Evolutionary conservation across 2,329 filamentous ascomycete species (phyloP).

Genomic region (Elsinoe australis): DNA sequence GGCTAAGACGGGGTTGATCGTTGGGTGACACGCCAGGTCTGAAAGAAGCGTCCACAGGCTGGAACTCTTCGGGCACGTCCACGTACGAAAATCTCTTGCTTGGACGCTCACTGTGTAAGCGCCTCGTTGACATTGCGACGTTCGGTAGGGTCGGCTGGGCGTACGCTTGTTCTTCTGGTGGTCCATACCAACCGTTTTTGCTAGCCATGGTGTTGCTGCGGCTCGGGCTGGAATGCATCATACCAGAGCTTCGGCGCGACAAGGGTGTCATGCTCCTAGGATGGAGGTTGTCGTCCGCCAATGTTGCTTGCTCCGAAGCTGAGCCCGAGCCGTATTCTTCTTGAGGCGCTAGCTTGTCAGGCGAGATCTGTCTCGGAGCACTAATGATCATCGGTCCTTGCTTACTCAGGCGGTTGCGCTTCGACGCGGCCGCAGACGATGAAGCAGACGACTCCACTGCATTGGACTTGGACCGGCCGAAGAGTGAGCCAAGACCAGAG

Average conservation of each 20-base stretch:
- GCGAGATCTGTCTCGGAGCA: constrained; percentile 11
- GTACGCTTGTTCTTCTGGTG: not conserved
- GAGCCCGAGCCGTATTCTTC: not conserved
- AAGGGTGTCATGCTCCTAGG: constrained; percentile 10
- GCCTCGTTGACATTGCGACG: not conserved
- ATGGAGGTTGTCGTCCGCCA: constrained; percentile 12
- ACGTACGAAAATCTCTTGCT: constrained; percentile 14
- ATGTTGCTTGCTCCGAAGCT: constrained; percentile 6
- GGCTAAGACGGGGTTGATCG: constrained; percentile 8
- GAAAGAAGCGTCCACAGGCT: constrained; percentile 10
- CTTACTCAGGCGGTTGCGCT: constrained; percentile 15
- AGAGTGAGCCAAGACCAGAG: constrained; percentile 38
- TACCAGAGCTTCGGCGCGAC: constrained; percentile 5
- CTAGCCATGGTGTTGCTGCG: constrained; percentile 3
- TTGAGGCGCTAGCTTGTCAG: constrained; percentile 8
- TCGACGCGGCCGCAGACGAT: not conserved
- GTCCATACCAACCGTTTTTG: not conserved
- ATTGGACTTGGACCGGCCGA: constrained; percentile 33
- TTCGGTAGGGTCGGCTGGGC: constrained; percentile 12
- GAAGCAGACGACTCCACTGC: constrained; percentile 23
- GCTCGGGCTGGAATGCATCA: constrained; percentile 2
- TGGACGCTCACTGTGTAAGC: constrained; percentile 7
- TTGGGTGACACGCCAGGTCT: constrained; percentile 6
- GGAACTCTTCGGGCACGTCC: constrained; percentile 14
- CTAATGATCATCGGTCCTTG: constrained; percentile 16